These are phyloP conservation scores for Heterococcus sp. DNA, from an alignment of 108 stramenopile genomes.

Conservation along the genomic window DNA sequence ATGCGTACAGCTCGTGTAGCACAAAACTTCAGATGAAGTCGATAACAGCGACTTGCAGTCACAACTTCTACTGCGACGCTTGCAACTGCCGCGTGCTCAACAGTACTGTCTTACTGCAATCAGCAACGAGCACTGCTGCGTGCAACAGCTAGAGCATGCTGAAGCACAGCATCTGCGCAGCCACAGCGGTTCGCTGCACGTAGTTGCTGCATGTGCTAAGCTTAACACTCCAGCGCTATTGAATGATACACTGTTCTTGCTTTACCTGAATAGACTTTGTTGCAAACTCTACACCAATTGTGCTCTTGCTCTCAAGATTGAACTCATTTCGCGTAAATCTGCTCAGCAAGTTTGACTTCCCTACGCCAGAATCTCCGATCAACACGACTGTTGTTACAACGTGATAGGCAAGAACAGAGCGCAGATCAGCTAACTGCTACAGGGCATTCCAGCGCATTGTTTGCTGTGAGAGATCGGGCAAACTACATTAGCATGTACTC, in stretches of 20 bases:
- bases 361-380: slow-evolving; percentile 65
- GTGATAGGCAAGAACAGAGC: not conserved
- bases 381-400: slow-evolving; percentile 52
- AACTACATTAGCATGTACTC: not conserved
- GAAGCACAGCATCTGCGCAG: too few relatives aligned
- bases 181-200: too few relatives aligned
- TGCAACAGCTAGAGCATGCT: too few relatives aligned
- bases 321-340: slow-evolving; percentile 98
- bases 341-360: slow-evolving; percentile 95
- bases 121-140: too few relatives aligned
- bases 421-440: not conserved
- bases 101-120: not conserved
- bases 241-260: too few relatives aligned
- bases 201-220: too few relatives aligned
- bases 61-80: not conserved
- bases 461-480: not conserved
- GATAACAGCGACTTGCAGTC: too few relatives aligned
- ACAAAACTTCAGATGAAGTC: too few relatives aligned
- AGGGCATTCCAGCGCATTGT: too few relatives aligned
- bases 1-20: too few relatives aligned
- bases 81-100: not conserved
- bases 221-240: too few relatives aligned
- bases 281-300: slow-evolving; percentile 98
- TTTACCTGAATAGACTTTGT: slow-evolving; percentile 84
- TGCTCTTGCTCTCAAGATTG: slow-evolving; percentile 94